Evolutionary conservation across 331 rosid species (phyloP).

Genomic region (Telfairia occidentalis): DNA sequence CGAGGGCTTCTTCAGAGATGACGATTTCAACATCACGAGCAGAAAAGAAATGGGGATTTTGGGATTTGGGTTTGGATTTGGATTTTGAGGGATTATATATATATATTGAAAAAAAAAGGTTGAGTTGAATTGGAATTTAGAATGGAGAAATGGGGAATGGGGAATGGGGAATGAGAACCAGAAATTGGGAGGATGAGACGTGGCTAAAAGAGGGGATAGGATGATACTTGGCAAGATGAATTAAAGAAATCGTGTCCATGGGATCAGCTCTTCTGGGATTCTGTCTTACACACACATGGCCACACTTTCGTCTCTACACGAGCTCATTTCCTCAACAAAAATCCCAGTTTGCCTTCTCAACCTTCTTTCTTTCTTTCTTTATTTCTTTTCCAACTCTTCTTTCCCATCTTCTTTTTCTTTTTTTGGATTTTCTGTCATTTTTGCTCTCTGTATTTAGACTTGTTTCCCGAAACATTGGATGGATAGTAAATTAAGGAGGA

Average conservation of each 20-base stretch:
- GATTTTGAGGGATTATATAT: too few species aligned
- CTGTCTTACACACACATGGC: conserved; percentile 9
- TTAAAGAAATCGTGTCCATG: conserved; percentile 10
- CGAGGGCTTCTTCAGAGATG: background rate
- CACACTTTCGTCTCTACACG: background rate
- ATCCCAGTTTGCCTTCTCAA: background rate
- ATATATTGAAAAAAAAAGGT: too few species aligned
- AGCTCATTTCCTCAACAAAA: background rate
- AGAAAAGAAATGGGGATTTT: background rate
- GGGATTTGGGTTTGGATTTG: too few species aligned
- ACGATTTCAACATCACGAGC: background rate
- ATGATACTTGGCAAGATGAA: conserved; percentile 17
- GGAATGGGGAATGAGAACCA: background rate
- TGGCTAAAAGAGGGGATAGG: background rate
- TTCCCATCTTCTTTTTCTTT: background rate
- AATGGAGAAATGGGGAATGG: background rate
- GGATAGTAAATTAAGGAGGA: background rate
- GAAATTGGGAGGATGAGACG: conserved; percentile 8
- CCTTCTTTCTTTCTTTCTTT: background rate
- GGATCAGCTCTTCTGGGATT: background rate
- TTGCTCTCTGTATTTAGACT: background rate
- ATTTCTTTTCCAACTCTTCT: background rate
- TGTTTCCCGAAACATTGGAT: background rate
- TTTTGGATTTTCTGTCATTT: background rate
- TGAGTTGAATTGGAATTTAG: too few species aligned